These are phyloP conservation scores for Trebouxiophyceae sp. DNA, from an alignment of 163 green algal genomes.

Conservation along the genomic window DNA sequence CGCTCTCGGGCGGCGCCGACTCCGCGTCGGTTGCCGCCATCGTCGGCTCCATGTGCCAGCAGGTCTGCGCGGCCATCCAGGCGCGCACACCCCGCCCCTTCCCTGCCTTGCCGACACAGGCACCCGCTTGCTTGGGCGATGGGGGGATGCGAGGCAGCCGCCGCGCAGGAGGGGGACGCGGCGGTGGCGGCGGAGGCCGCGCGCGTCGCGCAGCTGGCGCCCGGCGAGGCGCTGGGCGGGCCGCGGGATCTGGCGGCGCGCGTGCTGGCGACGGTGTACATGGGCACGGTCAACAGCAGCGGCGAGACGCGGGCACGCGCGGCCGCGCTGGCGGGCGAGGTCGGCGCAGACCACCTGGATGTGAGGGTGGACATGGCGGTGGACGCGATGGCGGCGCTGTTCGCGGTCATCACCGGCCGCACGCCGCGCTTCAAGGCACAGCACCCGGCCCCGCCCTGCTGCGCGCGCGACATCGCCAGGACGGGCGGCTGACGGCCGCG, in stretches of 20 bases:
- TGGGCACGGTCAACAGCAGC: conserved; percentile 82
- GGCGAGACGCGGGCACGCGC: conserved; percentile 59
- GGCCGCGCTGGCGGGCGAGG: conserved; percentile 29
- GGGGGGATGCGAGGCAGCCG: no score
- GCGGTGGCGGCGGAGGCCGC: conserved; percentile 56
- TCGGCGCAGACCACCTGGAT: conserved; percentile 80
- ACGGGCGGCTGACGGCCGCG: no score
- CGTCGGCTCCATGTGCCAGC: conserved; percentile 84
- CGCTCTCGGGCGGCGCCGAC: conserved; percentile 92
- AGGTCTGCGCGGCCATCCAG: conserved; percentile 36
- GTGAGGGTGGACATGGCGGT: conserved; percentile 80
- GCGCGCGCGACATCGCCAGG: no score
- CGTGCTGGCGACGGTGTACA: conserved; percentile 85
- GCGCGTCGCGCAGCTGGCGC: conserved; percentile 25
- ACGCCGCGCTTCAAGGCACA: conserved; percentile 59
- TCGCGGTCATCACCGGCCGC: conserved; percentile 65
- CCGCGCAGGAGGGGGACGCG: conserved; percentile 39
- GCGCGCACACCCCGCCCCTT: no score
- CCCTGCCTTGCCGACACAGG: no score
- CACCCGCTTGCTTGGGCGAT: no score
- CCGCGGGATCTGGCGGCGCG: conserved; percentile 64
- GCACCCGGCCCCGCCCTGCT: no score
- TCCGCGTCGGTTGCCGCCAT: conserved; percentile 80
- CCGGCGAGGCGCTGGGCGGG: conserved; percentile 18
- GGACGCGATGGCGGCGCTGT: conserved; percentile 67